Conservation (phyloP, 805 yeast genomes). For the Metschnikowia arizonensis region DNA sequence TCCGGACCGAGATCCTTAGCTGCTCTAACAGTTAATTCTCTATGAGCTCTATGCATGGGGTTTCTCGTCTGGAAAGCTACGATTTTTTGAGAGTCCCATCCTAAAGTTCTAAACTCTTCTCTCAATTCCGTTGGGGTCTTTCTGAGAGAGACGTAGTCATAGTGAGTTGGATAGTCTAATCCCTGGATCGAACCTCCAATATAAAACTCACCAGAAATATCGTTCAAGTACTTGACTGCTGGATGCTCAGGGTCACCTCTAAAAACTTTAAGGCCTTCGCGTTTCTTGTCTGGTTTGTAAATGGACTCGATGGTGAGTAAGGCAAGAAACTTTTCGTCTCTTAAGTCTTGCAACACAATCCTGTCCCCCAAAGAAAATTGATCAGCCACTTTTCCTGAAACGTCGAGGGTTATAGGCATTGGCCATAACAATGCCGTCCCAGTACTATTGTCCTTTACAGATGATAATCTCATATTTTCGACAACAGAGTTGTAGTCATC, state of each 20-base stretch:
- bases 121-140: constrained; percentile 90
- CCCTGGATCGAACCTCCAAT: constrained; percentile 89
- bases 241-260: constrained; percentile 98
- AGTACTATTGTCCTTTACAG: constrained; percentile 28
- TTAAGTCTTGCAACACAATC: constrained; percentile 72
- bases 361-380: constrained; percentile 52
- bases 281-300: constrained; percentile 73
- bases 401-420: constrained; percentile 88
- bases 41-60: constrained; percentile 98
- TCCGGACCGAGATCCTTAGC: constrained; percentile 89
- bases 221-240: constrained; percentile 69
- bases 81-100: constrained; percentile 70
- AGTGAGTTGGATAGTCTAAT: constrained; percentile 76
- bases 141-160: constrained; percentile 83
- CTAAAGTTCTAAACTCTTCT: constrained; percentile 70
- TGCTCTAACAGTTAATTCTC: constrained; percentile 93
- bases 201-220: constrained; percentile 76
- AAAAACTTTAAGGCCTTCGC: constrained; percentile 82
- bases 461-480: constrained; percentile 61
- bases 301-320: constrained; percentile 75
- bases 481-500: constrained; percentile 68
- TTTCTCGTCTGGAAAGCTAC: constrained; percentile 98
- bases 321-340: constrained; percentile 77
- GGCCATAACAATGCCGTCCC: constrained; percentile 77
- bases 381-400: constrained; percentile 47